Evolutionary conservation across 1,139 yeast species (phyloP).

Genomic region (Geotrichum histeridarum): DNA sequence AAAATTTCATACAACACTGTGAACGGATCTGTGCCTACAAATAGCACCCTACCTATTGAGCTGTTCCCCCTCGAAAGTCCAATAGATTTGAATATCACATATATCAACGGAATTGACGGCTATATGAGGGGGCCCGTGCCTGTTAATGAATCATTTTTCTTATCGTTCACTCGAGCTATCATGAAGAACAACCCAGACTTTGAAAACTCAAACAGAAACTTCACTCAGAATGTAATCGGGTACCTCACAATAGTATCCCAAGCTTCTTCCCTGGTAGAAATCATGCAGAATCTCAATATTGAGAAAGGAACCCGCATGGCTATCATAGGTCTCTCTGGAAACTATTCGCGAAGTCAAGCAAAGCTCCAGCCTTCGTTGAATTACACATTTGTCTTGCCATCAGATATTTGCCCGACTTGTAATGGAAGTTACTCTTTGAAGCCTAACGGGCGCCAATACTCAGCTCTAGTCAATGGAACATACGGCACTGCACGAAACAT

Average conservation of each 20-base stretch:
- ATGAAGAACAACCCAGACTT: constrained; percentile 29
- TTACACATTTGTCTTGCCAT: constrained; percentile 25
- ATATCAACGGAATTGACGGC: not conserved
- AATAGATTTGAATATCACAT: not conserved
- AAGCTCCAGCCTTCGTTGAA: constrained; percentile 15
- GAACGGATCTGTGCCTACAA: constrained; percentile 15
- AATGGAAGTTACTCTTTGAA: constrained; percentile 23
- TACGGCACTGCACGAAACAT: constrained; percentile 52
- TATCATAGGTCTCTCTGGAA: constrained; percentile 26
- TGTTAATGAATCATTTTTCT: constrained; percentile 21
- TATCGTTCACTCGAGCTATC: constrained; percentile 27
- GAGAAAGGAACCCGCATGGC: constrained; percentile 37
- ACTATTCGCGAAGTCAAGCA: constrained; percentile 5
- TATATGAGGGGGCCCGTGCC: constrained; percentile 15
- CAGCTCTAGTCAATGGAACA: constrained; percentile 37
- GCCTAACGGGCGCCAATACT: constrained; percentile 18
- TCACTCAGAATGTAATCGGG: constrained; percentile 48
- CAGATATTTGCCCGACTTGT: constrained; percentile 20
- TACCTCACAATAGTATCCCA: constrained; percentile 62
- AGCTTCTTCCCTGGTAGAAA: constrained; percentile 50
- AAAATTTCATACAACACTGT: constrained; percentile 10
- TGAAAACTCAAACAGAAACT: constrained; percentile 17
- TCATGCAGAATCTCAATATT: constrained; percentile 46
- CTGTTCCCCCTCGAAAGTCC: constrained; percentile 23
- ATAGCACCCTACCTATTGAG: constrained; percentile 21